Base-by-base conservation (phyloP, 169 alveolate genomes). In the Plasmodium falciparum region DNA sequence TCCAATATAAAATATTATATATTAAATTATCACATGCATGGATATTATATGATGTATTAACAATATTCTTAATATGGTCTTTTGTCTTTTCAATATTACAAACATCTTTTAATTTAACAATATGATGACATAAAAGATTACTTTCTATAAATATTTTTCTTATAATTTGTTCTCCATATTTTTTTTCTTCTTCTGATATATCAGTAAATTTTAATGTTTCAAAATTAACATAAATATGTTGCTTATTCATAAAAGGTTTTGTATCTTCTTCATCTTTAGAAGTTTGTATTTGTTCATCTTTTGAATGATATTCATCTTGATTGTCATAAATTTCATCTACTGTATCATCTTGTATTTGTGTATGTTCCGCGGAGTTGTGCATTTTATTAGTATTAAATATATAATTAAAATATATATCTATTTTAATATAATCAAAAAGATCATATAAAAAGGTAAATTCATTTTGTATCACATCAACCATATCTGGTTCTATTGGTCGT, bases 401-500 rank as follows among this genome's bases (percentile, higher is more conserved):
- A 29, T 22, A 85, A 17, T 85, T 85, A 59, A 33, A 67, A 63
- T 90, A 88, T 49, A 93, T 58, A 24, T 86, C 92, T 29, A 74
- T 88, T 92, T 95, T 95, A 76, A 96, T 74, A 29, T 83, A 93
- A 88, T 97, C 99, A 71, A 96, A 97, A 22, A 97, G 93, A 70
- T 96, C 93, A 15, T 95, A 96, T 74, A 97, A 86, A 93, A 95
- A 97, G 72, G 96, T 98, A n/a, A 98, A 97, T 78, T 95, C 98
- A 59, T 85, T 90, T 86, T 97, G 93, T 17, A 98, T 98, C 90
- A 95, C 95, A 58, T 94, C 91, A 9, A 96, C 75, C 94, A 94
- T 67, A 26, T 96, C 98, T 69, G 92, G 93, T 6, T 96, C 70
- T 17, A 97, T 50, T 13, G 99, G 99, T 74, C 99, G 91, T 62